phyloP scores from a whole-genome alignment of 192 early-diverging fungal genomes.

The Dispira parvispora region DNA sequence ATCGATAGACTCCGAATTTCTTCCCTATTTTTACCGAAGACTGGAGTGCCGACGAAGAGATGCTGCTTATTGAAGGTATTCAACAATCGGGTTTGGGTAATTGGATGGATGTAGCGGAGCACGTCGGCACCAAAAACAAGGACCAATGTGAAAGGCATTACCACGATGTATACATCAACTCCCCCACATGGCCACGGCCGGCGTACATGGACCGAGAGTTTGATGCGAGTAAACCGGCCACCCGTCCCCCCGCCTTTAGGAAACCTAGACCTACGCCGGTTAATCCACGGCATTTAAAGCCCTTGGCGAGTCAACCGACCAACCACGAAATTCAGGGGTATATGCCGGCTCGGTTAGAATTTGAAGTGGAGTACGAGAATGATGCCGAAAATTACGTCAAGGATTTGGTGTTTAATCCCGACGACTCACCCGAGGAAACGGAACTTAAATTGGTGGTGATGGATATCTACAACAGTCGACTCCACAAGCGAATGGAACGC shows the following conservation, averaged over 20 bases:
- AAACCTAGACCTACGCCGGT: conserved; percentile 9
- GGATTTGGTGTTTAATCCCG: conserved; percentile 81
- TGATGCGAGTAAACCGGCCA: conserved; percentile 33
- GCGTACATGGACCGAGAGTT: conserved; percentile 55
- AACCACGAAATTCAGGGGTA: conserved; percentile 95
- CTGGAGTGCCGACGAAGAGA: conserved; percentile 95
- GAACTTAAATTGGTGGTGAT: conserved; percentile 81
- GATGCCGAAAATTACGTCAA: conserved; percentile 91
- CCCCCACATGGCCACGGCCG: conserved; percentile 68
- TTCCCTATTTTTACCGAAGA: conserved; percentile 81
- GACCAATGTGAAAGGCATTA: conserved; percentile 87
- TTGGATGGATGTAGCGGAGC: conserved; percentile 88
- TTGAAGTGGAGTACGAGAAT: conserved; percentile 92
- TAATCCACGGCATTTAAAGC: conserved; percentile 28
- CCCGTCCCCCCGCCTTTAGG: conserved; percentile 17
- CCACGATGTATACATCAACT: conserved; percentile 59
- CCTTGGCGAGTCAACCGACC: conserved; percentile 67
- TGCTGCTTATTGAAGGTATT: conserved; percentile 78
- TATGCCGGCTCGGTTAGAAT: conserved; percentile 93
- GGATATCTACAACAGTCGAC: conserved; percentile 79
- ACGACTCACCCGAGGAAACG: conserved; percentile 69
- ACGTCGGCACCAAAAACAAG: conserved; percentile 78
- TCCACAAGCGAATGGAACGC: conserved; percentile 63
- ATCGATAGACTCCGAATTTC: conserved; percentile 47
- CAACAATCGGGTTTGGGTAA: conserved; percentile 91